A percentile compares a stretch with the other conserved stretches of the same genome.
Conservation (phyloP, 2,329 filamentous ascomycete species). For the Lecanicillium sp. region DNA sequence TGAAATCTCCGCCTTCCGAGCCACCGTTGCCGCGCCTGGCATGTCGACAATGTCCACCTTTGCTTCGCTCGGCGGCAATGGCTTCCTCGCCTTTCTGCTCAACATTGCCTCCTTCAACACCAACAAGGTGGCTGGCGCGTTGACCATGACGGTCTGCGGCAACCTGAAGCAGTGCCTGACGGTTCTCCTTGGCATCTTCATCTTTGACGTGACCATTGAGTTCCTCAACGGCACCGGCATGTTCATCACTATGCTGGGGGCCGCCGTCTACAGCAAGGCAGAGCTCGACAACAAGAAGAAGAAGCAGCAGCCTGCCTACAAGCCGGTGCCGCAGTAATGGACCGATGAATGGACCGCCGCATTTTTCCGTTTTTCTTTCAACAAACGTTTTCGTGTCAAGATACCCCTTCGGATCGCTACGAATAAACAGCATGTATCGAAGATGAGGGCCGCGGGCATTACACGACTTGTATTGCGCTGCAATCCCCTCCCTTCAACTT, state of each 20-base stretch:
- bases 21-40: constrained; percentile 25
- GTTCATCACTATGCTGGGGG: constrained; percentile 45
- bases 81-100: constrained; percentile 45
- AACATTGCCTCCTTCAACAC: constrained; percentile 51
- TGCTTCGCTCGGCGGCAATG: constrained; percentile 41
- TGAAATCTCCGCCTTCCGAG: constrained; percentile 38
- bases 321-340: constrained; percentile 20
- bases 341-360: not conserved
- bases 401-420: too few relatives aligned
- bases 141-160: constrained; percentile 53
- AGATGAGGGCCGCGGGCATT: too few relatives aligned
- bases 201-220: constrained; percentile 44
- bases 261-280: constrained; percentile 50
- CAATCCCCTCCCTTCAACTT: too few relatives aligned
- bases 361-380: not conserved
- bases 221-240: constrained; percentile 49
- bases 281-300: constrained; percentile 42
- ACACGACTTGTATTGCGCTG: too few relatives aligned
- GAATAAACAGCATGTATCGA: too few relatives aligned
- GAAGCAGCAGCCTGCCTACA: constrained; percentile 23
- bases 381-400: not conserved
- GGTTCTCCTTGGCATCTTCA: constrained; percentile 43
- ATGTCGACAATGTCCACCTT: constrained; percentile 27
- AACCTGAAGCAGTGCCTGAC: constrained; percentile 53
- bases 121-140: constrained; percentile 48